These are phyloP conservation scores for Fonsecaea multimorphosa DNA, from an alignment of 2,329 filamentous ascomycete species.

Conservation along the genomic window DNA sequence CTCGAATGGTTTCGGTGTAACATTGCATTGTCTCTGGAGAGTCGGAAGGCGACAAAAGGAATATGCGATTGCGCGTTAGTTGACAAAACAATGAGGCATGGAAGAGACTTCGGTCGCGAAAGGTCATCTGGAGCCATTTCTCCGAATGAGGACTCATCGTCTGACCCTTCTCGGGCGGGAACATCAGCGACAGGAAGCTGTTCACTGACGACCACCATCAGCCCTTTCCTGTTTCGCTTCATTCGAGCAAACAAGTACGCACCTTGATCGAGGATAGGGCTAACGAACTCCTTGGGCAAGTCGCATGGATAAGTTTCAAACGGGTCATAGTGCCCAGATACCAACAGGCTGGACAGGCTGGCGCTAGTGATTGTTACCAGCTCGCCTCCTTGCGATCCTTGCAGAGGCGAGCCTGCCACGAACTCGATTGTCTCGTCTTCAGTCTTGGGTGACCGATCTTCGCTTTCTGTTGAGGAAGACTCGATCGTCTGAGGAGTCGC, in stretches of 20 bases:
- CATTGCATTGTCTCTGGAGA: constrained; percentile 33
- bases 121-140: constrained; percentile 32
- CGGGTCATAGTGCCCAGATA: constrained; percentile 29
- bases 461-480: constrained; percentile 24
- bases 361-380: neutral
- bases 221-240: neutral
- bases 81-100: constrained; percentile 36
- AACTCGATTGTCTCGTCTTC: constrained; percentile 17
- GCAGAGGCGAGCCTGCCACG: neutral
- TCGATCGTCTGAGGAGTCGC: constrained; percentile 15
- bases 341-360: constrained; percentile 22
- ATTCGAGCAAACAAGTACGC: constrained; percentile 1
- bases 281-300: constrained; percentile 32
- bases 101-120: constrained; percentile 33
- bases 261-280: constrained; percentile 30
- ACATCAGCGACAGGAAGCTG: constrained; percentile 30
- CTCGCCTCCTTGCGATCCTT: constrained; percentile 4
- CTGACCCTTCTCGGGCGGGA: constrained; percentile 29
- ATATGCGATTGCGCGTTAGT: constrained; percentile 30
- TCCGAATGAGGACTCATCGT: constrained; percentile 23
- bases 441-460: constrained; percentile 23
- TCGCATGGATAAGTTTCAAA: constrained; percentile 33
- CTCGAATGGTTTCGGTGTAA: constrained; percentile 44
- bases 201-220: constrained; percentile 13
- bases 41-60: constrained; percentile 21